Base-by-base conservation (phyloP, 2,329 filamentous ascomycete genomes). In the Calycina herbarum region DNA sequence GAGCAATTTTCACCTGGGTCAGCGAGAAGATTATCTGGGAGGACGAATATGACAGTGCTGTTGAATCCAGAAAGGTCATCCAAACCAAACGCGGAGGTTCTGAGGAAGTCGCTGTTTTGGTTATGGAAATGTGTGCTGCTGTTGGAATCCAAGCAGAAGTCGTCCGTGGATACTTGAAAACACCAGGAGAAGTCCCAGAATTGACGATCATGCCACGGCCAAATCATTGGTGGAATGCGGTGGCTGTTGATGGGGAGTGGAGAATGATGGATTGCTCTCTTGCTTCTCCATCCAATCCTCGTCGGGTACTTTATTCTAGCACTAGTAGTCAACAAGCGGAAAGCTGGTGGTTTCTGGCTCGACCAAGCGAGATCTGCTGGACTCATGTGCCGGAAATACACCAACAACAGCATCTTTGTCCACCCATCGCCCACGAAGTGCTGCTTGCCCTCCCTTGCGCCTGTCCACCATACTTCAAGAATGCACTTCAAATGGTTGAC, bases 201-300 rank as follows among this genome's bases (percentile, higher is more conserved):
- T 82, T 93, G 56, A 91, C 91, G 68, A 89, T 90, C 65, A 87
- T 94, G 77, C 92, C 92, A n/a, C 87, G 89, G 35, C 85, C 94
- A 0, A 99, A 99, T 74, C 95, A 99, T 79, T 98, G 91, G 88
- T 99, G 95, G 95, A 99, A 99, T 72, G 89, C 93, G 0, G 92
- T 98, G 20, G 81, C 97, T 42, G 89, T 97, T 8, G 95, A 99
- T 77, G 90, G 91, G 27, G 93, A 97, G 78, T 99, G 95, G 95
- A 90, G 95, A 61, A 91, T 98, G 70, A 92, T 99, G 81, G 95
- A 99, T 77, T 95, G 93, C 76, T 96, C 93, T 42, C 82, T 99
- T 59, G 93, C 95, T 3, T 94, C 90, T 69, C 94, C 94, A 13
- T 97, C 94, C 0, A 93, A 98, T 73, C 94, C 95, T 10, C 88